Evolutionary conservation across 345 rosid species (phyloP).

Genomic region (Murraya koenigii): DNA sequence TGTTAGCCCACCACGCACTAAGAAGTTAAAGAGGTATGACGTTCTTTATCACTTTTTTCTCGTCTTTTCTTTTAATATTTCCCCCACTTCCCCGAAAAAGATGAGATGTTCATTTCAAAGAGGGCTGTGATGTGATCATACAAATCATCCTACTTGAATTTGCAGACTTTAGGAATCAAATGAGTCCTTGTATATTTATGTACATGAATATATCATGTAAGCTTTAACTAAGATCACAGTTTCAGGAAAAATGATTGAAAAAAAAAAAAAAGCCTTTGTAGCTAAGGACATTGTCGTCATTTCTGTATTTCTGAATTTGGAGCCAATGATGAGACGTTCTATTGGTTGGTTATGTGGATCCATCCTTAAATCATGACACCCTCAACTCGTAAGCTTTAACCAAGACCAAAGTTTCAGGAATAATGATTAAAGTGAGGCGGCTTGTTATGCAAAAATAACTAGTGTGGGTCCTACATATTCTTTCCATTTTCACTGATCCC

Average conservation of each 20-base stretch:
- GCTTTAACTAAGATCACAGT: too few relatives aligned
- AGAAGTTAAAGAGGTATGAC: neutral
- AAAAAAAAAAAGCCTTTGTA: too few relatives aligned
- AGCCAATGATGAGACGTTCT: conserved; percentile 16
- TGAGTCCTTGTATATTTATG: too few relatives aligned
- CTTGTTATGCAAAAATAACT: conserved; percentile 2
- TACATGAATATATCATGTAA: too few relatives aligned
- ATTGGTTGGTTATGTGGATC: conserved; percentile 31
- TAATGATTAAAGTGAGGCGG: conserved; percentile 36
- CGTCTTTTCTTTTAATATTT: neutral
- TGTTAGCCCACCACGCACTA: neutral
- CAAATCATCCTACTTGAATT: neutral
- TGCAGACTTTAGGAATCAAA: neutral
- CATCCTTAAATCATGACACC: conserved; percentile 23
- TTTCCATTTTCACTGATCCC: conserved; percentile 11
- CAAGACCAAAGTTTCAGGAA: conserved; percentile 11
- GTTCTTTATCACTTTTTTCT: neutral
- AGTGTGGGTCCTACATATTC: conserved; percentile 14
- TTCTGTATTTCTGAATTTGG: neutral
- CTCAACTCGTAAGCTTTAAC: conserved; percentile 16
- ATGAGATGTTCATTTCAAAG: neutral
- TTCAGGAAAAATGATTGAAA: too few relatives aligned
- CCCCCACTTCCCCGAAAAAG: neutral
- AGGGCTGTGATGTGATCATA: neutral
- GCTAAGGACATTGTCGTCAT: conserved; percentile 9